phyloP scores from a whole-genome alignment of 1,284 basidiomycete species.

The Ganoderma boninense region DNA sequence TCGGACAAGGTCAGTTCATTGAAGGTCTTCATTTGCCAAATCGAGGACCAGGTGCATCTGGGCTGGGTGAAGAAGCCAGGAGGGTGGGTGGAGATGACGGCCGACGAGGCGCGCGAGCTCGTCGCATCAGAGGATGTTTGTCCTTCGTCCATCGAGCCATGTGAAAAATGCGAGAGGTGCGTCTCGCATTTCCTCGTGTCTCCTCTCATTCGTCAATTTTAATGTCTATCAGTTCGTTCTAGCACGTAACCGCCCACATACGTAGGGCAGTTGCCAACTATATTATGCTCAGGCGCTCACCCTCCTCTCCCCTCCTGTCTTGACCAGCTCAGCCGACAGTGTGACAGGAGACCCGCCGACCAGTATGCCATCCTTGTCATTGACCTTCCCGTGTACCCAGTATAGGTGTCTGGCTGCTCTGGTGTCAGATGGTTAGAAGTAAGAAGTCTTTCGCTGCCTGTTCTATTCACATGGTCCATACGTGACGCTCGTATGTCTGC shows the following conservation, averaged over 20 bases:
- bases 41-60: not conserved
- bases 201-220: not conserved
- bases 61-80: not conserved
- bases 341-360: conserved; percentile 46
- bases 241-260: not conserved
- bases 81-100: not conserved
- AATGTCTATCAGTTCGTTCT: not conserved
- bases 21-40: not conserved
- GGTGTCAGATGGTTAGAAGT: too few species aligned
- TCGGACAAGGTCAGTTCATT: not conserved
- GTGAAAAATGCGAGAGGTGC: not conserved
- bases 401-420: too few species aligned
- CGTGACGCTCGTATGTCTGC: too few species aligned
- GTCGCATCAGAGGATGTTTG: not conserved
- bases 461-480: too few species aligned
- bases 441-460: too few species aligned
- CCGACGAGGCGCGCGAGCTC: not conserved
- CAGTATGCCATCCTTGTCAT: conserved; percentile 41
- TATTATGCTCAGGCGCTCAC: conserved; percentile 5
- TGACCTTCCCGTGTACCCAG: conserved; percentile 40
- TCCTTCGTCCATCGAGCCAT: not conserved
- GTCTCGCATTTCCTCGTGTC: not conserved
- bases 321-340: conserved; percentile 35
- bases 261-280: not conserved
- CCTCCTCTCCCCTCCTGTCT: conserved; percentile 14